Percentiles rank a stretch among this genome's conserved stretches.
These are phyloP conservation scores for Prunus salicina DNA, from an alignment of 306 rosid species.

Conservation along the genomic window DNA sequence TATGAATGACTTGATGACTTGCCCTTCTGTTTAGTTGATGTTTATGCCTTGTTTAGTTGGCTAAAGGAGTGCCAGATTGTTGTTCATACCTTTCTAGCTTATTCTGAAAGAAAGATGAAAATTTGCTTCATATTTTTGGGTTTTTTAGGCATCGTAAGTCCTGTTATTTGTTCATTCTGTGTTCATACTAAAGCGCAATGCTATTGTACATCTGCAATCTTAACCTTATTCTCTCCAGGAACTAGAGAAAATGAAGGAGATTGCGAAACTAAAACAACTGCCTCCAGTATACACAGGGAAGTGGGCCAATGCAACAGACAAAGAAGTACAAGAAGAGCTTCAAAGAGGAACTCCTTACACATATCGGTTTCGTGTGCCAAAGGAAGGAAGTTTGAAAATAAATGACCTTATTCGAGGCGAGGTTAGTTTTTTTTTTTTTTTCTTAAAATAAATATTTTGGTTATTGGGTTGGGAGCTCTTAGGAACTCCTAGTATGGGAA, in stretches of 20 bases:
- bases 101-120: background rate
- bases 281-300: slow-evolving; percentile 91
- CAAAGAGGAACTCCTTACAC: slow-evolving; percentile 72
- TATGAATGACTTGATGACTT: background rate
- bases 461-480: background rate
- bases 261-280: slow-evolving; percentile 64
- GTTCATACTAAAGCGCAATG: background rate
- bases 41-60: background rate
- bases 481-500: background rate
- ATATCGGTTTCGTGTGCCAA: slow-evolving; percentile 78
- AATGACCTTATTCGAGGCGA: slow-evolving; percentile 85
- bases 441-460: too few species aligned
- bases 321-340: slow-evolving; percentile 71
- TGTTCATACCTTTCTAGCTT: background rate
- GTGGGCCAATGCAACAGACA: slow-evolving; percentile 69
- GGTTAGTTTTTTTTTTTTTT: slow-evolving; percentile 38
- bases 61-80: background rate
- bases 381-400: slow-evolving; percentile 77
- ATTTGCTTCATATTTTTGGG: background rate
- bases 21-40: background rate
- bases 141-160: background rate
- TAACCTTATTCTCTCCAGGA: slow-evolving; percentile 45
- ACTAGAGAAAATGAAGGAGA: slow-evolving; percentile 89
- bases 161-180: background rate
- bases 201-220: background rate